These are phyloP conservation scores for Xylaria sp. DNA, from an alignment of 2,329 filamentous ascomycete genomes.

Conservation along the genomic window DNA sequence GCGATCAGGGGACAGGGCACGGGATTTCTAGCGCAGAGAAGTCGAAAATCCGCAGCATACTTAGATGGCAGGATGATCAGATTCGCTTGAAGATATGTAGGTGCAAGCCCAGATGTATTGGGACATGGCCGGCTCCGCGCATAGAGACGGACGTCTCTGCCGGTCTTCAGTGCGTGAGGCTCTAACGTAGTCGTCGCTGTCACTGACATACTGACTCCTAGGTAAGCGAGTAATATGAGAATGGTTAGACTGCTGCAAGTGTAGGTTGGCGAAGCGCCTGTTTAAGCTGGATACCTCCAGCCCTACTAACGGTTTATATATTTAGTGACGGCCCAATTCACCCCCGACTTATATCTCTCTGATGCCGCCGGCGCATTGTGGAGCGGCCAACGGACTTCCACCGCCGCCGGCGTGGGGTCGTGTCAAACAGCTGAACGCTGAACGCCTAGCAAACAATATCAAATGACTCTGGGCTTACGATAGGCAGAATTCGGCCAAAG, in stretches of 20 bases:
- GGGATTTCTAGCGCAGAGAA: slow-evolving; percentile 69
- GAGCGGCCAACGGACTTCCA: slow-evolving; percentile 36
- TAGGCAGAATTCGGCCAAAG: not conserved
- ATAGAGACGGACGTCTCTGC: slow-evolving; percentile 56
- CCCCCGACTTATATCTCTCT: slow-evolving; percentile 7
- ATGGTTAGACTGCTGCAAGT: not conserved
- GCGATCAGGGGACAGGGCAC: slow-evolving; percentile 71
- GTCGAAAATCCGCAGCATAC: slow-evolving; percentile 68
- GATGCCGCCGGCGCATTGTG: slow-evolving; percentile 14
- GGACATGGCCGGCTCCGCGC: slow-evolving; percentile 56
- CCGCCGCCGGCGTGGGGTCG: slow-evolving; percentile 32
- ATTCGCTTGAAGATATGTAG: slow-evolving; percentile 69
- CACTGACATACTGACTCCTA: slow-evolving; percentile 22
- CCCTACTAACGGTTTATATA: not conserved
- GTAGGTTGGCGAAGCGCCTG: not conserved
- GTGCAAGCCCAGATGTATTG: slow-evolving; percentile 66
- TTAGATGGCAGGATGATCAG: slow-evolving; percentile 67
- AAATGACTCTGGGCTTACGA: slow-evolving; percentile 4
- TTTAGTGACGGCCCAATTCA: slow-evolving; percentile 1
- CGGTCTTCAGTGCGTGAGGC: slow-evolving; percentile 43
- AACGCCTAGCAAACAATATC: slow-evolving; percentile 7
- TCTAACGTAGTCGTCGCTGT: slow-evolving; percentile 25
- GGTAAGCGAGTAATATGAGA: not conserved
- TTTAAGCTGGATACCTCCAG: slow-evolving; percentile 4
- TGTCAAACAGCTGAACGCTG: slow-evolving; percentile 30